phyloP scores from a whole-genome alignment of 495 filamentous ascomycete genomes.

The Usnea hakonensis region DNA sequence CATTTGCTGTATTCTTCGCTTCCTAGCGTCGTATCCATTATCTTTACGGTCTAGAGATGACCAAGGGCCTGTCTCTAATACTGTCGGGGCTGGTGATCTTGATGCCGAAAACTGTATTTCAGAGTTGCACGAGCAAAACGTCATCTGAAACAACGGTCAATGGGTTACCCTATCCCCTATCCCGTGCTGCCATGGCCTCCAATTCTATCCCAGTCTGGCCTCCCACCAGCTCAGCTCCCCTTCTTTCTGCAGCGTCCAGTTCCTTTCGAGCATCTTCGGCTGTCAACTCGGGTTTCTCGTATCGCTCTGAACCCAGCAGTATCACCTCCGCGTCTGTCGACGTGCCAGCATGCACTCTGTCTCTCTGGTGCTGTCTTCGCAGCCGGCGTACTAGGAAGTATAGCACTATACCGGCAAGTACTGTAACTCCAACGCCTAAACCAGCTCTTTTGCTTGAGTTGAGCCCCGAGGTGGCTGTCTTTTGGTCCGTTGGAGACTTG shows the following conservation, averaged over 20 bases:
- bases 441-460: neutral
- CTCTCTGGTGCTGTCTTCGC: neutral
- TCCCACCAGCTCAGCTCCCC: neutral
- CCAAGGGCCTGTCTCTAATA: no score
- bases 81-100: no score
- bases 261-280: conserved; percentile 8
- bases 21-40: no score
- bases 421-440: neutral
- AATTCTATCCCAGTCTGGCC: conserved; percentile 1
- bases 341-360: neutral
- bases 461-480: neutral
- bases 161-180: no score
- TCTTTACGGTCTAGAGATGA: no score
- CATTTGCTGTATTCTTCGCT: no score
- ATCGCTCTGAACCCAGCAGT: neutral
- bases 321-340: neutral
- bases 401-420: neutral
- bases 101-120: no score
- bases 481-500: neutral
- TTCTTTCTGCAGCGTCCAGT: neutral
- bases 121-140: no score
- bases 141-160: no score
- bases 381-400: neutral
- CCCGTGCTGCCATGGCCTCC: neutral
- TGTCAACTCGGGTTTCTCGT: conserved; percentile 5